Base-by-base conservation (phyloP, 2,329 filamentous ascomycete genomes). In the Ceratocystis lukuohia region DNA sequence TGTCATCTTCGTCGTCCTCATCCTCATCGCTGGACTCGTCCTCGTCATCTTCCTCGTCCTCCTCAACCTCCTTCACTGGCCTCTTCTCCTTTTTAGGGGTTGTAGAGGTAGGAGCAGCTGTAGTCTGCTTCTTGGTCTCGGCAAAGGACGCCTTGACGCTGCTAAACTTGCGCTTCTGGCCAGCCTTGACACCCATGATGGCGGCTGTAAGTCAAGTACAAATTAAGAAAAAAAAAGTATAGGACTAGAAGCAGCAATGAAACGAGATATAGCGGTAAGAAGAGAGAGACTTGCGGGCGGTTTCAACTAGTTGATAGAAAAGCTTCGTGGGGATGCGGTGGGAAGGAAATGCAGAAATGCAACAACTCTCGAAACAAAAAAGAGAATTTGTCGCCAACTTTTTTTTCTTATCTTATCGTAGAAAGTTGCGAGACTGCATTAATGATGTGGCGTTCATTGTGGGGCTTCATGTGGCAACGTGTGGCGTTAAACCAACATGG, bases 101-200 rank as follows among this genome's bases (percentile, higher is more conserved):
- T 37, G 72, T 73, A 3, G 70, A 70, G 28, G 69, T 46, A 37
- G 69, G 68, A 45, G 70, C 63, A 41, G 70, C 37, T 5, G 70
- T 67, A 17, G 68, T 61, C 50, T 70, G 69, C 15, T 69, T 56
- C 45, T 71, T 72, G n/a, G 69, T 62, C 61, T 67, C 66, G 33
- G 67, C 69, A 25, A 69, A 59, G 12, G 59, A 65, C 67, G 70
- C 70, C 68, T 73, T 73, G 65, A 70, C 71, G 61, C 75, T 74
- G 71, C 72, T 73, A 56, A 72, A 71, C 69, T 76, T 76, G 48
- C 75, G 72, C 72, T 76, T 76, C 68, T 75, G 75, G 66, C 70
- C 71, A 28, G 69, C 63, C 41, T 65, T 66, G 62, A 65, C 20
- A 57, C 67, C 71, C 70, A 71, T 71, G 41, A 28, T 66, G 66